Base-by-base conservation (phyloP, 495 filamentous ascomycete genomes). In the Lichina pygmaea region DNA sequence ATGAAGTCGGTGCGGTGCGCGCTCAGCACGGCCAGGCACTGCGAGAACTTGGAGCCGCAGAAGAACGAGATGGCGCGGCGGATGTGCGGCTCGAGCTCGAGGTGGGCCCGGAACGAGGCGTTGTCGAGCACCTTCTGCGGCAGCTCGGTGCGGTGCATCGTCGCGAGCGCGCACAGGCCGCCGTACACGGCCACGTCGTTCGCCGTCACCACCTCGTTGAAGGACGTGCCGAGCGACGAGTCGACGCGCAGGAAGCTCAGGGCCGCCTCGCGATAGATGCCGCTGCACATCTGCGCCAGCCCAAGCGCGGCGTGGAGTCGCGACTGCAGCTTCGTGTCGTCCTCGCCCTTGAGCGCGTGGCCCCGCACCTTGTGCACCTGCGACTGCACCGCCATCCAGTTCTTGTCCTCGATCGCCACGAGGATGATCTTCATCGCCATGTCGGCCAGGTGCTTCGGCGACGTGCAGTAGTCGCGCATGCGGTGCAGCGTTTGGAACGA, bases 161-260 rank as follows among this genome's bases (percentile, higher is more conserved):
- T 79, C 30, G 86, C 86, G 15, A 97, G 72, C 2, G 89, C 85
- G 48, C 85, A 78, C 15, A 97, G 70, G 6, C 81, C 85, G 43
- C 86, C 89, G 49, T 94, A 97, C 31, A 89, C 67, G 33, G 89
- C 89, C 6, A 97, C 65, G 52, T 97, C 89, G 57, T 93, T 95
- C 1, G 75, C 66, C 13, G 74, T 80, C 41, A 83, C 63, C 8
- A 92, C 66, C 41, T 81, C 74, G 51, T 77, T 78, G 57, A 75
- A 86, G 4, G 53, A 65, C 42, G 71, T 61, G 6, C 65, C 66
- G 15, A 75, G 49, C 33, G 58, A 61, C 4, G 61, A 51, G 32
- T 60, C 53, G 0, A 71, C 71, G 24, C 61, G 50, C 12, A 94
- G 58, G 57, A 97, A 89, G 49, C 58, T 61, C 39, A 61, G 63